Conservation (phyloP, 495 filamentous ascomycete species). For the Penicillium daleae region DNA sequence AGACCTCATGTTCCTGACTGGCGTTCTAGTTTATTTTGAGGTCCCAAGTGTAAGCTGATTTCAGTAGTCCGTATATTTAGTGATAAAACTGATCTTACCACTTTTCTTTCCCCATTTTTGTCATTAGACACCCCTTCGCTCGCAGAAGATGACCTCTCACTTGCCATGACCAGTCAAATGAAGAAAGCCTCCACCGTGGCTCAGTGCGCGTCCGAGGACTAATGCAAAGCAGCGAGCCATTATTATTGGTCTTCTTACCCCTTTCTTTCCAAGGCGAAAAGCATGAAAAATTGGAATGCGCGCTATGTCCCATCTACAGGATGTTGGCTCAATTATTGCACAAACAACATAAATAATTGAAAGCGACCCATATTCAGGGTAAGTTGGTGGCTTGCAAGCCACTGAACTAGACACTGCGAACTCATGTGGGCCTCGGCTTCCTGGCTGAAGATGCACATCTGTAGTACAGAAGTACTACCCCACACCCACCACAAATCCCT, state of each 20-base stretch:
- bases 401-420: background rate
- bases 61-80: too few relatives aligned
- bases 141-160: background rate
- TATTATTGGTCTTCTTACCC: background rate
- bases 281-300: background rate
- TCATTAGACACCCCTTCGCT: background rate
- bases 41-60: too few relatives aligned
- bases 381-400: background rate
- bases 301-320: background rate
- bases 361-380: background rate
- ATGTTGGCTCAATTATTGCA: background rate
- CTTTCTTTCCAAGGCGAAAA: background rate
- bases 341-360: slow-evolving; percentile 5
- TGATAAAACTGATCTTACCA: background rate
- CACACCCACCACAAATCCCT: background rate
- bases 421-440: background rate
- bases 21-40: too few relatives aligned
- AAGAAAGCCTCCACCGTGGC: background rate
- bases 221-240: background rate
- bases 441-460: background rate
- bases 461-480: background rate
- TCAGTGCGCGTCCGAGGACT: background rate
- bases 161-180: background rate
- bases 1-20: background rate
- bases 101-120: background rate